Evolutionary conservation across 2,329 filamentous ascomycete genomes (phyloP), one percentile per base, ranked within the genome.

Genomic region (Pyricularia sp.): DNA sequence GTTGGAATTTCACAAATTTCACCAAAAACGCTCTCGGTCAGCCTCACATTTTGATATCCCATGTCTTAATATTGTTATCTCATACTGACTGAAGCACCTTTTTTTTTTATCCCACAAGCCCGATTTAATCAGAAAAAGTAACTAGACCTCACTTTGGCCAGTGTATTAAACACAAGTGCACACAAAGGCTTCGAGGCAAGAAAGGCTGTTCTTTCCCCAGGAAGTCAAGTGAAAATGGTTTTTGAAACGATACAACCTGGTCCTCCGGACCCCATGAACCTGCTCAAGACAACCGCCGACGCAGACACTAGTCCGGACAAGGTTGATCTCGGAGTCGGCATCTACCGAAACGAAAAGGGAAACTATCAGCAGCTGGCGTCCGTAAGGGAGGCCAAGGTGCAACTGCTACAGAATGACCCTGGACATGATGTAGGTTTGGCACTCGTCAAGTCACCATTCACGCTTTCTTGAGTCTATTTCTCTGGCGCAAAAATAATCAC

Each of bases 271-370:
- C 70, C 71, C 12, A 75, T 76, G 68, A 75, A 69, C 64, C 66
- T 67, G 13, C 69, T 76, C n/a, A 75, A 74, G 64, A 69, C 68
- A 9, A 66, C 67, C n/a, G 71, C 71, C 6, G 72, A 74, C 35
- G 68, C 65, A 26, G 75, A 76, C 49, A 65, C 61, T 1, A 68
- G 66, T 16, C 68, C 71, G 0, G 64, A 70, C 16, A 76, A 76
- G 64, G 71, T 76, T 9, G 75, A 77, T 62, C 67, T 77, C 5
- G 75, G 74, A 12, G 74, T 75, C 13, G 75, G 74, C 0, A 72
- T 76, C 24, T 76, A 75, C 65, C 68, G 75, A 7, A 74, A 73
- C 49, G 73, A 75, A 61, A 26, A 70, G 9, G 73, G 73, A 1
- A 35, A 31, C 16, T 49, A 49, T 49, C 40, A 49, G 7, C 16